Evolutionary conservation across 2,329 filamentous ascomycete genomes (phyloP).

Genomic region (Myrmaecium sp.): DNA sequence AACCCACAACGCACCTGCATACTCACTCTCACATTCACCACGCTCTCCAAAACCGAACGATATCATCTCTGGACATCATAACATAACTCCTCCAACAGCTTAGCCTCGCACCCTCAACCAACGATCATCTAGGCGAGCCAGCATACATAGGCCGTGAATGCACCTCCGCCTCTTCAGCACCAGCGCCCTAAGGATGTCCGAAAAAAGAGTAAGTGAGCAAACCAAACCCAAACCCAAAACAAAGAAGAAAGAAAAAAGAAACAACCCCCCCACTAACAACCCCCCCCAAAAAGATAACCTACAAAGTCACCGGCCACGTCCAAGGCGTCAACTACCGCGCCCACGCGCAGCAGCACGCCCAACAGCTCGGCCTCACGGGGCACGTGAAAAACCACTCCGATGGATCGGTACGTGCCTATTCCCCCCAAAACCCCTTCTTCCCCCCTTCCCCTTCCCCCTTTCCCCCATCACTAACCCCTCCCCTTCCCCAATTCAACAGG

Average conservation of each 20-base stretch:
- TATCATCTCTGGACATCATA: too few relatives aligned
- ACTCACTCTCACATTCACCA: too few relatives aligned
- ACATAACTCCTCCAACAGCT: too few relatives aligned
- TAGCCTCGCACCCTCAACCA: too few relatives aligned
- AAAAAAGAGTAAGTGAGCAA: slow-evolving; percentile 1
- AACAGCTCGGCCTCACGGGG: slow-evolving; percentile 26
- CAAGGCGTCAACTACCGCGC: slow-evolving; percentile 35
- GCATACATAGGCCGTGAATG: too few relatives aligned
- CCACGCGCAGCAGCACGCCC: slow-evolving; percentile 27
- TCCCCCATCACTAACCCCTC: not conserved
- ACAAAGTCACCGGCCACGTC: slow-evolving; percentile 29
- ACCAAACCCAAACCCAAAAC: slow-evolving; percentile 20
- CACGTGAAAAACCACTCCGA: slow-evolving; percentile 29
- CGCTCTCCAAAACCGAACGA: too few relatives aligned
- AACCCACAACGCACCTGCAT: too few relatives aligned
- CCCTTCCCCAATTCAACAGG: slow-evolving; percentile 41
- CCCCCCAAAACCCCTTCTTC: slow-evolving; percentile 1
- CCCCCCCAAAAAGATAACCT: slow-evolving; percentile 27
- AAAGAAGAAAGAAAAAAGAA: slow-evolving; percentile 30
- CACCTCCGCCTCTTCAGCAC: slow-evolving; percentile 2
- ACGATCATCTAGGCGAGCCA: slow-evolving; percentile 1
- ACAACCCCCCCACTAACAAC: slow-evolving; percentile 15
- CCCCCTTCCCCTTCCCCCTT: not conserved
- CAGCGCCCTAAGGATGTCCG: slow-evolving; percentile 3
- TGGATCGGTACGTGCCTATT: slow-evolving; percentile 19